Base-by-base conservation (phyloP, 495 filamentous ascomycete genomes). In the Aspergillus nidulans region DNA sequence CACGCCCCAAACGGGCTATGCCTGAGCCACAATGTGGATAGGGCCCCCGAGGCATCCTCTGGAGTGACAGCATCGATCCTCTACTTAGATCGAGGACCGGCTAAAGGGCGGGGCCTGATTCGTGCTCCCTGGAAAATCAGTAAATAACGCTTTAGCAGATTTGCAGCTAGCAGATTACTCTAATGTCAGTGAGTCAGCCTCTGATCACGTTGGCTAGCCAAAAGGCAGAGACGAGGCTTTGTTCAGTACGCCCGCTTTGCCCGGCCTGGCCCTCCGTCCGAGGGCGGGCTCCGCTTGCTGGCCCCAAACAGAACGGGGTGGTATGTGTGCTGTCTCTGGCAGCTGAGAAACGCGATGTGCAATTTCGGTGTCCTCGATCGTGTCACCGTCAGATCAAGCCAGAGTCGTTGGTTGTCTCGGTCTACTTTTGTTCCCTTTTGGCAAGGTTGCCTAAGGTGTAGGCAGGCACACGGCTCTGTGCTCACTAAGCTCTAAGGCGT, bases 191-290 rank as follows among this genome's bases (percentile, higher is more conserved):
- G 48, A 51, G 48, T 51, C 48, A 51, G 30, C 30, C 30, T 28
- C 30, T 34, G 30, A 34, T 34, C 30, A 34, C 18, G n/a, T n/a
- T 18, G 32, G 23, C 7, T 3, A 21, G 23, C 34, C 26, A 25
- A 36, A 32, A 38, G 47, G 45, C 45, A 19, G 28, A 50, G 16
- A 32, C 30, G 21, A 50, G 47, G 47, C 47, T 50, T 38, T 38
- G 47, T 30, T 28, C 16, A 50, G 30, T 20, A 34, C 30, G n/a
- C 48, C 48, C 30, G 28, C 23, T 51, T 51, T 40, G 48, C 48
- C 48, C 48, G 16, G 21, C 32, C 20, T 13, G 18, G 25, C 24
- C 25, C 45, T 15, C 43, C 23, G 43, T 24, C 25, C 46, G 30
- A 34, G 9, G 30, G 30, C 30, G 9, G 30, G 30, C 30, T 34